These are phyloP conservation scores for Nannochloris sp. DNA, from an alignment of 139 green algal species.

Conservation along the genomic window DNA sequence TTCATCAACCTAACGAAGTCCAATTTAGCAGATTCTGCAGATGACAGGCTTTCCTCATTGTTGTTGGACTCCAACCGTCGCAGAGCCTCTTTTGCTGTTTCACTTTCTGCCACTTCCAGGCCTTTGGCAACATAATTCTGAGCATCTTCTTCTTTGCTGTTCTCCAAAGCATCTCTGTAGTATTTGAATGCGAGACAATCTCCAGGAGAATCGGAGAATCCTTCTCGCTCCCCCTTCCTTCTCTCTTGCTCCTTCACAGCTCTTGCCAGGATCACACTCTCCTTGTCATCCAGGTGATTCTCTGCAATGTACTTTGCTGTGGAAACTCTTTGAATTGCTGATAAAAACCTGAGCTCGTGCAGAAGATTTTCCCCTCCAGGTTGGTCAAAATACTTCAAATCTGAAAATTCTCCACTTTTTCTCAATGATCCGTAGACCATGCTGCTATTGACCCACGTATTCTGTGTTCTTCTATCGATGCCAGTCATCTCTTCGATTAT, in stretches of 20 bases:
- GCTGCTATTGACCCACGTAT: constrained; percentile 44
- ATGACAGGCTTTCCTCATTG: background rate
- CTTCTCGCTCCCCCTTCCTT: constrained; percentile 31
- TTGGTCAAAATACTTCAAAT: constrained; percentile 42
- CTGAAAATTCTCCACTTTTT: constrained; percentile 1
- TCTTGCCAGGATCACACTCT: constrained; percentile 36
- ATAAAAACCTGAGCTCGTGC: constrained; percentile 59
- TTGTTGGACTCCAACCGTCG: constrained; percentile 19
- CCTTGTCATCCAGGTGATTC: constrained; percentile 15
- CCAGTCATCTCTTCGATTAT: constrained; percentile 53
- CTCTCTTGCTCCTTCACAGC: constrained; percentile 73
- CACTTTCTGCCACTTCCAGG: constrained; percentile 33
- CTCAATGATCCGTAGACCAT: background rate
- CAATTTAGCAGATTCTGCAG: constrained; percentile 16
- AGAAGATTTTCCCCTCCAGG: constrained; percentile 40
- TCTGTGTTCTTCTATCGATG: constrained; percentile 53
- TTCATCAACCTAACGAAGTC: constrained; percentile 42
- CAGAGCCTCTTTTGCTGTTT: constrained; percentile 34
- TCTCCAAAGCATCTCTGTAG: constrained; percentile 62
- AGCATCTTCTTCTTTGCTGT: constrained; percentile 30
- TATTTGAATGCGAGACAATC: constrained; percentile 81
- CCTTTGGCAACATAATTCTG: constrained; percentile 36
- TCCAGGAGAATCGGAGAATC: constrained; percentile 48
- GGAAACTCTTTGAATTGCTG: constrained; percentile 11
- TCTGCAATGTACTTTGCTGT: constrained; percentile 34